Conservation (phyloP, 495 filamentous ascomycete species). For the Hypomontagnella submonticulosa region DNA sequence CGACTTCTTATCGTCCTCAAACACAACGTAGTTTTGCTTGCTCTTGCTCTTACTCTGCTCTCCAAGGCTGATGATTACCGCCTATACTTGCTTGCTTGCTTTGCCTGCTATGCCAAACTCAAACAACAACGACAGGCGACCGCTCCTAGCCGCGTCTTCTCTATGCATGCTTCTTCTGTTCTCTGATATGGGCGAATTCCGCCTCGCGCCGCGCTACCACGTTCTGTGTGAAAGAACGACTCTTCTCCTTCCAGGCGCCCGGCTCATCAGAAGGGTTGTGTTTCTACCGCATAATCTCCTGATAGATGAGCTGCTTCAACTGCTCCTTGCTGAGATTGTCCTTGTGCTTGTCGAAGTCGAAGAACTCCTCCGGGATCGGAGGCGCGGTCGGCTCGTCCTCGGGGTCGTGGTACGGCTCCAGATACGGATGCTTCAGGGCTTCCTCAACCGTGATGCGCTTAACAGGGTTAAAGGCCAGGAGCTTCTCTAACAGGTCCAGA, state of each 20-base stretch:
- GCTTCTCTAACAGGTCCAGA: slow-evolving; percentile 92
- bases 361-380: slow-evolving; percentile 98
- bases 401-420: slow-evolving; percentile 98
- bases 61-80: neutral
- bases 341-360: slow-evolving; percentile 99
- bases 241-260: too few relatives aligned
- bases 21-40: neutral
- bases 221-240: slow-evolving; percentile 1
- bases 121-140: too few relatives aligned
- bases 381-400: slow-evolving; percentile 98
- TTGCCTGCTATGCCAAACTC: slow-evolving; percentile 13
- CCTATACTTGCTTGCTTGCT: slow-evolving; percentile 4
- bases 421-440: slow-evolving; percentile 95
- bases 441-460: slow-evolving; percentile 99
- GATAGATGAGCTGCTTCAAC: slow-evolving; percentile 94
- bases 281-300: slow-evolving; percentile 96
- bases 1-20: neutral
- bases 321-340: slow-evolving; percentile 98
- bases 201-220: too few relatives aligned
- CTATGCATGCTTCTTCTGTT: too few relatives aligned
- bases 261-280: slow-evolving; percentile 1
- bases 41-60: neutral
- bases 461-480: slow-evolving; percentile 97
- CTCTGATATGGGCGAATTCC: too few relatives aligned
- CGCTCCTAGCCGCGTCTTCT: too few relatives aligned